Evolutionary conservation across 768 basidiomycete species (phyloP).

Genomic region (Termitomyces sp.): DNA sequence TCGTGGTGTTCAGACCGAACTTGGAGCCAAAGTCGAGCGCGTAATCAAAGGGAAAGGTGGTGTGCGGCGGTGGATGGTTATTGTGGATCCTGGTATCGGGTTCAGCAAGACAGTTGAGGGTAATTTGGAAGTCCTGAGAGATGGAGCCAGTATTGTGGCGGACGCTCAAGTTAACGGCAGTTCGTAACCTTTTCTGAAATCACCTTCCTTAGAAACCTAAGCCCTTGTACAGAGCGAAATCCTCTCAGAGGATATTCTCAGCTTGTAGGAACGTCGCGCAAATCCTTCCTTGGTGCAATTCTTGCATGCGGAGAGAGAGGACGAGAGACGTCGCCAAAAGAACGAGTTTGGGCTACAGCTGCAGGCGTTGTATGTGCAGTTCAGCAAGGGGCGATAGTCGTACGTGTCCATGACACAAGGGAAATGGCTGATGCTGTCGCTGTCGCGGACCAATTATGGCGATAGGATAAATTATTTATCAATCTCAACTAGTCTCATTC

Average conservation of each 20-base stretch:
- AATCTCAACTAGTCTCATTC: not conserved
- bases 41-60: constrained; percentile 67
- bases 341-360: constrained; percentile 75
- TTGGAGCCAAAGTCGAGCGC: constrained; percentile 59
- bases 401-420: constrained; percentile 78
- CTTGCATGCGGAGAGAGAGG: constrained; percentile 47
- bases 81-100: constrained; percentile 90
- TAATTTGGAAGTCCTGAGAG: constrained; percentile 64
- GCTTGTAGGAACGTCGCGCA: constrained; percentile 77
- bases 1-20: constrained; percentile 63
- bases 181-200: constrained; percentile 10
- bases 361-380: constrained; percentile 69
- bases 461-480: not conserved
- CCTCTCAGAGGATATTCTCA: constrained; percentile 53
- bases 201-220: not conserved
- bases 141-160: constrained; percentile 39
- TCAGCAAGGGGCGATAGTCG: constrained; percentile 64
- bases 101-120: constrained; percentile 84
- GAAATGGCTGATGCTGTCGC: constrained; percentile 71
- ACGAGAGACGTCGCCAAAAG: constrained; percentile 51
- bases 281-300: constrained; percentile 75
- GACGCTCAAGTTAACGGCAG: constrained; percentile 27
- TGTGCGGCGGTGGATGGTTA: constrained; percentile 80
- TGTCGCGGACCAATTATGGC: constrained; percentile 60
- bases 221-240: constrained; percentile 27